Base-by-base conservation (phyloP, 257 asterid genomes). In the Orobanche coerulescens region DNA sequence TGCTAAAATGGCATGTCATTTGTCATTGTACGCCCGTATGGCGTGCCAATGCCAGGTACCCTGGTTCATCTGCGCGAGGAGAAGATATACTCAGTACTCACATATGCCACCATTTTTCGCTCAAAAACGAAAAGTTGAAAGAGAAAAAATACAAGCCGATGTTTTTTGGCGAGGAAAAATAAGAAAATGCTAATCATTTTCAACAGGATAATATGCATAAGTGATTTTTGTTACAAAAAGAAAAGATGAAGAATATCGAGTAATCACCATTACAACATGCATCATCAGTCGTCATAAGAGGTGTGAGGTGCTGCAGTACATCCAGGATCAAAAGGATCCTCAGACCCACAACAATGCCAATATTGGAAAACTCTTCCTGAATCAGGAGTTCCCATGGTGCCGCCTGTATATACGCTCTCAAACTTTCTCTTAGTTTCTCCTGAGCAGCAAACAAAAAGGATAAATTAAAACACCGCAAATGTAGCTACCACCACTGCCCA, bases 341-440 rank as follows among this genome's bases (percentile, higher is more conserved):
- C 98, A 25, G 94, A 84, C 0, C 95, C 98, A 80, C 98, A 92
- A 64, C 98, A 92, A 75, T 92, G 98, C 98, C 98, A 92, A 65
- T 92, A 92, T 23, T 92, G 89, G 4, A 71, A 66, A 26, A 92
- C 87, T 72, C 78, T 81, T 67, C 98, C 97, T 1, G 91, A 74
- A 47, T 73, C 86, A 0, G 97, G 94, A 23, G 97, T 88, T 63
- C 80, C 75, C 94, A 93, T 67, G 57, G 95, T 89, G 62, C 98
- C 98, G 2, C 98, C 98, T 0, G 81, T 30, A 58, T 88, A 71
- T 13, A 86, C 97, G 37, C 97, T 84, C 83, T 93, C 98, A 67
- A 93, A 93, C 70, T 93, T 93, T 79, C 98, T 86, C 79, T 61
- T 83, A 1, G 98, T 92, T 84, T 92, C 98, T 58, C 97, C 98